Conservation (phyloP, 2,329 filamentous ascomycete species). For the Fusarium ambrosium region DNA sequence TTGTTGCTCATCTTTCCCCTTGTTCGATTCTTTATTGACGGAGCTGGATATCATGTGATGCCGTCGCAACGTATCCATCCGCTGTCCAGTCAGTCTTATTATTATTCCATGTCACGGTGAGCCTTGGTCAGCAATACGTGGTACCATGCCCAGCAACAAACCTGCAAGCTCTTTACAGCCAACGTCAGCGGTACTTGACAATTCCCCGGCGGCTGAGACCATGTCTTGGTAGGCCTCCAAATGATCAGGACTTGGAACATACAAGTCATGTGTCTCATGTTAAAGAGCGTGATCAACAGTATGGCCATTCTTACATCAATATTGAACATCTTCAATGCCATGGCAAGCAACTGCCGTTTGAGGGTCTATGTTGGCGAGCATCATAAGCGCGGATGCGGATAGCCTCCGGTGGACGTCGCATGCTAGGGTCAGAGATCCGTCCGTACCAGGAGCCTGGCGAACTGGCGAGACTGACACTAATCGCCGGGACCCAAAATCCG, state of each 20-base stretch:
- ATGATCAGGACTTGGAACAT: not conserved
- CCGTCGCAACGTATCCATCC: conserved; percentile 14
- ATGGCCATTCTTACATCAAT: not conserved
- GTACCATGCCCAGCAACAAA: conserved; percentile 17
- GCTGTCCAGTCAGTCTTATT: conserved; percentile 23
- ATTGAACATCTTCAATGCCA: not conserved
- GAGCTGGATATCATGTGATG: conserved; percentile 29
- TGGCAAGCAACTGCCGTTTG: conserved; percentile 1
- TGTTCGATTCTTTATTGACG: conserved; percentile 26
- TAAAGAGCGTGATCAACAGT: not conserved
- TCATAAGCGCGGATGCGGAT: conserved; percentile 8
- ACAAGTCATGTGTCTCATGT: conserved; percentile 11
- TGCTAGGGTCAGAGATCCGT: conserved; percentile 5
- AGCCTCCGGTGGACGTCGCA: not conserved
- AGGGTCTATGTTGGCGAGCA: conserved; percentile 6
- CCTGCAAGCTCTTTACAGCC: conserved; percentile 34
- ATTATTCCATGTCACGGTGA: conserved; percentile 14
- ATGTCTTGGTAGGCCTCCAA: conserved; percentile 22
- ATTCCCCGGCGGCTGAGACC: conserved; percentile 35
- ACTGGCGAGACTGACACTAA: not conserved
- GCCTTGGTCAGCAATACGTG: conserved; percentile 30
- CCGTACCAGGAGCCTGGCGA: conserved; percentile 4
- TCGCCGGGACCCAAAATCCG: not conserved
- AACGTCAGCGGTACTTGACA: conserved; percentile 18
- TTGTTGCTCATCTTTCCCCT: conserved; percentile 19